Evolutionary conservation across 371 early-diverging fungal genomes (phyloP), one percentile per base, ranked within the genome.

Genomic region (Actinomortierella wolfii): DNA sequence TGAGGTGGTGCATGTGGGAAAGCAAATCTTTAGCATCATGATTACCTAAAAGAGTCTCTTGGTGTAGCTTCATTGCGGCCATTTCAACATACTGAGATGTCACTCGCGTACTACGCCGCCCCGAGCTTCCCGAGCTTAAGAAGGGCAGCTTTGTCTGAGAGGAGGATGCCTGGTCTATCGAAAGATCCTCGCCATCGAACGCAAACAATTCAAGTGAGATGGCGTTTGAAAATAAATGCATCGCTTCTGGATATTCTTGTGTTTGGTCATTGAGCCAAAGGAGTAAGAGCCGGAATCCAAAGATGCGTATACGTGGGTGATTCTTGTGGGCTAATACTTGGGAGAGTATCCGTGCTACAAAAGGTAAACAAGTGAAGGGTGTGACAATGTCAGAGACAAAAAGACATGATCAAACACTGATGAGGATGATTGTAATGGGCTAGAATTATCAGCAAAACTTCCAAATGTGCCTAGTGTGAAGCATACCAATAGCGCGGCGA

Each of bases 281-380:
- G 21, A 92, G 81, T n/a, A 94, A 73, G 23, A 94, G 62, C 28
- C 86, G 84, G 59, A 94, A 84, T 20, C 94, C 94, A 50, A 90
- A 84, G 4, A 83, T 78, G 20, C 92, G 86, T 41, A 92, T 62
- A 34, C 85, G 75, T 2, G 86, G 82, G 63, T 92, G 91, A 68
- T 92, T 94, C 21, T 81, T 81, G 51, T 82, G 82, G 48, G 84
- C 83, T 13, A 87, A 61, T 7, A 87, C 76, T 40, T 84, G 78
- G 0, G 80, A 67, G 13, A 87, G 61, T 39, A 87, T 68, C 13
- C 76, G 79, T 15, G 86, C 83, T 83, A 61, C 20, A 25, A 13
- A 2, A 43, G 43, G 54, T 11, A 34, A 11, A 11, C 34, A 34
- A 34, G 11, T 4, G 34, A 34, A 34, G 34, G 34, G 11, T 34